Evolutionary conservation across 192 early-diverging fungal species (phyloP), one percentile per base, ranked within the genome.

Genomic region (Coemansia sp.): DNA sequence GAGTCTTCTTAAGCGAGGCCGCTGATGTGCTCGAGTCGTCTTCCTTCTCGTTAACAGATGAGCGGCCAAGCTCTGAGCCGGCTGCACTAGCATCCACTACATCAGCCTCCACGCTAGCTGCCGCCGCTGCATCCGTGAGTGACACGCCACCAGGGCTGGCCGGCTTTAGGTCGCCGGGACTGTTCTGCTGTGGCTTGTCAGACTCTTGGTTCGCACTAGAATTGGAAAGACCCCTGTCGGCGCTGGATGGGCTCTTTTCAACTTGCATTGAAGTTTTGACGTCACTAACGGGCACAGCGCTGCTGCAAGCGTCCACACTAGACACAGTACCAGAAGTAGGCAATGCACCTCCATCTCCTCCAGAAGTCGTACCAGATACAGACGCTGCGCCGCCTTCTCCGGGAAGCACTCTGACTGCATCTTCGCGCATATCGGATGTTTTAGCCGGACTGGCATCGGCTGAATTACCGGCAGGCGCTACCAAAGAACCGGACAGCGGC

Each of bases 1-100:
- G 46, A n/a, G 73, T 54, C 50, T 61, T 59, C 17, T 54, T 54
- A 10, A 59, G 19, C 27, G 57, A 50, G 27, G 20, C 57, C 10
- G 39, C 46, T 27, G 51, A 31, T 17, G 56, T 55, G 11, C 36
- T 61, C 31, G 3, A 14, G 29, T 1, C 11, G 39, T 46, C 17
- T 46, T 9, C 39, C 39, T 10, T 9, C 9, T 46, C 39, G 39
- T 14, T 46, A 3, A 14, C 39, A 46, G 11, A 17, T 46, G 39
- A 14, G 39, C 17, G 8, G 9, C 39, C 39, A 17, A 46, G 39
- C 39, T 17, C 39, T 14, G 39, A 46, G 39, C 39, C 39, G 39
- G 39, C 39, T 46, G 39, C 39, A 14, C 14, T 46, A 14, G 39
- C 17, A 46, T 46, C 39, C 39, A 46, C 39, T 17, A 46, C 39